Percentiles rank a stretch among this genome's conserved stretches.
Conservation (phyloP, 768 basidiomycete species). For the Ramaria sp. region DNA sequence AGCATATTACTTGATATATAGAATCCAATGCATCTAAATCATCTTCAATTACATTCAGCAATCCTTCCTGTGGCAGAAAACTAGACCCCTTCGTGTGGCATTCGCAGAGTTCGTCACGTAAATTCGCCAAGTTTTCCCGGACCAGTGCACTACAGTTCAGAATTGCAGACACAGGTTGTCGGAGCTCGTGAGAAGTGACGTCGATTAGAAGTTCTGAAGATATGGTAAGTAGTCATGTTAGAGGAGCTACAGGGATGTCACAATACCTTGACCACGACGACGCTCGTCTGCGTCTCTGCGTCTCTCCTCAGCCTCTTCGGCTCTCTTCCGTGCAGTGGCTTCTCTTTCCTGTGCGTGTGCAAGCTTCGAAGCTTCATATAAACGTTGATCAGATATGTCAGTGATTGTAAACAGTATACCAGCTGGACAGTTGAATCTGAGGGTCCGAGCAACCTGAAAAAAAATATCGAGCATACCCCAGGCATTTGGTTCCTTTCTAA, state of each 20-base stretch:
- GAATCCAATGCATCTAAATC: conserved; percentile 24
- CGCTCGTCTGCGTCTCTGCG: conserved; percentile 18
- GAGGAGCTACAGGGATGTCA: background rate
- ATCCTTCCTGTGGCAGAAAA: conserved; percentile 9
- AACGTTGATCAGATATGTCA: conserved; percentile 16
- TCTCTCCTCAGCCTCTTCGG: conserved; percentile 19
- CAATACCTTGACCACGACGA: conserved; percentile 21
- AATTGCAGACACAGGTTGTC: conserved; percentile 19
- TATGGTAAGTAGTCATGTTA: background rate
- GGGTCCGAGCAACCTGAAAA: background rate
- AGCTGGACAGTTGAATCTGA: background rate
- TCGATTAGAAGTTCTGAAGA: conserved; percentile 26
- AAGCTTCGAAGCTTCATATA: conserved; percentile 17
- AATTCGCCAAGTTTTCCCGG: conserved; percentile 19
- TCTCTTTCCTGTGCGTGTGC: conserved; percentile 22
- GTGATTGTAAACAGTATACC: conserved; percentile 10
- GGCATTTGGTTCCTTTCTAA: conserved; percentile 1
- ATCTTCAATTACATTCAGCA: conserved; percentile 16
- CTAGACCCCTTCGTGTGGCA: background rate
- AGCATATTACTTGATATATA: conserved; percentile 19
- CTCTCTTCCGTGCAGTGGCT: conserved; percentile 17
- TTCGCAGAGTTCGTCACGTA: conserved; percentile 16
- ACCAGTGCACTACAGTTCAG: conserved; percentile 25
- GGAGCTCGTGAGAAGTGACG: conserved; percentile 24
- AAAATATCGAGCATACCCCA: background rate